These are phyloP conservation scores for Calonectria montana DNA, from an alignment of 2,329 filamentous ascomycete species.

Conservation along the genomic window DNA sequence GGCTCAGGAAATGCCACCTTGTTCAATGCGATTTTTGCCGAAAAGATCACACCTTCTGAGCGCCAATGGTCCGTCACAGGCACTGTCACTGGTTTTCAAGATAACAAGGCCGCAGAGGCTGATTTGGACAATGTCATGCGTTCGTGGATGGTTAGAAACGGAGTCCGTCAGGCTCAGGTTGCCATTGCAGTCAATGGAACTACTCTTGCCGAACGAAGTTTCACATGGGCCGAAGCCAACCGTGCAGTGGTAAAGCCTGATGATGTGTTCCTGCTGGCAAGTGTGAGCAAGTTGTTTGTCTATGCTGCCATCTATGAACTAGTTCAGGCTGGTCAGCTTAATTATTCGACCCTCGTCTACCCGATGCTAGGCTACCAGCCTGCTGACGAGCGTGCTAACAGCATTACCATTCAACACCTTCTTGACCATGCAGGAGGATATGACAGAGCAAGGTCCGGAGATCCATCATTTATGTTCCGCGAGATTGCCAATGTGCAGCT, in stretches of 20 bases:
- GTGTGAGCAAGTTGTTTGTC: conserved; percentile 32
- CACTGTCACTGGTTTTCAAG: neutral
- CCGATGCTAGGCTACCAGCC: conserved; percentile 25
- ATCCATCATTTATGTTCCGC: conserved; percentile 22
- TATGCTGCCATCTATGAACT: conserved; percentile 25
- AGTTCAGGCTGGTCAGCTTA: neutral
- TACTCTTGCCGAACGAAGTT: conserved; percentile 21
- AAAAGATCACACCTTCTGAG: conserved; percentile 6
- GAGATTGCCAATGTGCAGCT: conserved; percentile 19
- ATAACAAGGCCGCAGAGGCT: neutral
- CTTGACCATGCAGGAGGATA: conserved; percentile 29
- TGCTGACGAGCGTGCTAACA: conserved; percentile 10
- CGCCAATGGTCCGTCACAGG: conserved; percentile 21
- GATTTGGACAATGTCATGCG: conserved; percentile 19
- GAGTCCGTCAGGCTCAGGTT: conserved; percentile 31
- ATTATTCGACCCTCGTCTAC: conserved; percentile 23
- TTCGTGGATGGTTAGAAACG: conserved; percentile 28
- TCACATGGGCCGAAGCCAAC: conserved; percentile 33
- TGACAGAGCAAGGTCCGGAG: conserved; percentile 8
- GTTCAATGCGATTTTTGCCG: conserved; percentile 29
- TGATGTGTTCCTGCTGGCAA: conserved; percentile 31
- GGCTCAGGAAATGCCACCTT: neutral
- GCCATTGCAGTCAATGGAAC: conserved; percentile 16
- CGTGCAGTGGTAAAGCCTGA: conserved; percentile 20
- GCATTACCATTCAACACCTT: conserved; percentile 31